Conservation (phyloP, 176 grass and related monocot genomes). For the Leersia perrieri region DNA sequence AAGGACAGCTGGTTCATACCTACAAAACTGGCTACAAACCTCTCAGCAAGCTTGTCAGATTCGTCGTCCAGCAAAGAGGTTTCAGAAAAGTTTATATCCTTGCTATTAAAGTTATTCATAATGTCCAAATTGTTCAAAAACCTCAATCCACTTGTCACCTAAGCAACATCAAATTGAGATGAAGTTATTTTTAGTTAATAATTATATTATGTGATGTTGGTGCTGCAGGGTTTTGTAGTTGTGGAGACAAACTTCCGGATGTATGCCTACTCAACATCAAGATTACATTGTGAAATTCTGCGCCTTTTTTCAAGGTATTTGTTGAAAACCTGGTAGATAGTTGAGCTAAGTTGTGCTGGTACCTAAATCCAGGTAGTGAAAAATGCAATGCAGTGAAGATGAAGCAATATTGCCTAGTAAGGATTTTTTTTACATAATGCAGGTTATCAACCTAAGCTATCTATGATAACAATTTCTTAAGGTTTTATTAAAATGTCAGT, state of each 20-base stretch:
- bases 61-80: constrained; percentile 82
- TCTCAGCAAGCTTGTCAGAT: constrained; percentile 82
- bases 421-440: too few relatives aligned
- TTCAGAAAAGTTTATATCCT: constrained; percentile 5
- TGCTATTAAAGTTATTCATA: constrained; percentile 12
- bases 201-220: constrained; percentile 16
- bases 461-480: background rate
- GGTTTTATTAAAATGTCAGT: background rate
- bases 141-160: background rate
- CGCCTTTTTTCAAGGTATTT: constrained; percentile 90
- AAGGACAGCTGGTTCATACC: constrained; percentile 95
- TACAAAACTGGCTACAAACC: constrained; percentile 90
- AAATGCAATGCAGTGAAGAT: background rate
- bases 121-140: background rate
- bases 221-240: constrained; percentile 83
- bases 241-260: constrained; percentile 95
- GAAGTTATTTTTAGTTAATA: background rate
- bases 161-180: constrained; percentile 13
- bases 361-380: background rate
- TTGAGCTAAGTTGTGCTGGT: too few relatives aligned
- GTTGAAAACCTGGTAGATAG: too few relatives aligned
- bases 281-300: constrained; percentile 88
- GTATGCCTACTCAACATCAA: constrained; percentile 90
- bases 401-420: background rate
- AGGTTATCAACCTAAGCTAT: background rate